Percentiles rank a stretch among this genome's conserved stretches.
These are phyloP conservation scores for Globisporangium paroecandrum DNA, from an alignment of 352 stramenopile genomes.

Conservation along the genomic window DNA sequence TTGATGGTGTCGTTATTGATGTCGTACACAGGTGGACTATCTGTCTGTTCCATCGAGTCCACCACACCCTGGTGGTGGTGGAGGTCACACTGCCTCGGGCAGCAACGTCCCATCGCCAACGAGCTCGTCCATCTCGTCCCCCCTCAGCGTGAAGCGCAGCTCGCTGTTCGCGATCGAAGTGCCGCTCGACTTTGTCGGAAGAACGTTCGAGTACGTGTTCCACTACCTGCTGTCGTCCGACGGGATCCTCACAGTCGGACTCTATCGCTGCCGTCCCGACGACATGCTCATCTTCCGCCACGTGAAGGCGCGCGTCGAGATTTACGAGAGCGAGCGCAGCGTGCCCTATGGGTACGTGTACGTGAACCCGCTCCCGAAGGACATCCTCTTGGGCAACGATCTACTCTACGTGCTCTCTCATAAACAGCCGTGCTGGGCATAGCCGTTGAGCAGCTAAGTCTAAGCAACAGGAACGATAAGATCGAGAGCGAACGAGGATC, in stretches of 20 bases:
- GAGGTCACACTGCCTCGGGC: background rate
- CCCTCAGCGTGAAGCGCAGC: constrained; percentile 45
- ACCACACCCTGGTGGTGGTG: constrained; percentile 6
- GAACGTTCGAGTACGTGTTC: constrained; percentile 80
- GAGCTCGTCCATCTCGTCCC: constrained; percentile 30
- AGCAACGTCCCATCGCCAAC: constrained; percentile 27
- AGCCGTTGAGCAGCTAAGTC: background rate
- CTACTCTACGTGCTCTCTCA: constrained; percentile 81
- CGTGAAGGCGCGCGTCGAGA: constrained; percentile 39
- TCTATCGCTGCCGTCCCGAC: constrained; percentile 76
- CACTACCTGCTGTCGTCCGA: constrained; percentile 80
- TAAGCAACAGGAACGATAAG: background rate
- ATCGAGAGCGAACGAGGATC: background rate
- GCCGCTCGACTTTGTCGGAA: constrained; percentile 77
- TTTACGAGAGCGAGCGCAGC: constrained; percentile 58
- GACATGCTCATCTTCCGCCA: constrained; percentile 22
- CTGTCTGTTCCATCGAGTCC: constrained; percentile 24
- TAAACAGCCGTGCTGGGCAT: constrained; percentile 73
- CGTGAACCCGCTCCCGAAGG: constrained; percentile 73
- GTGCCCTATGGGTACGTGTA: constrained; percentile 83
- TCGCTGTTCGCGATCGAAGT: constrained; percentile 80
- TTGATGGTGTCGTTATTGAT: constrained; percentile 4
- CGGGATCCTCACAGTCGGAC: constrained; percentile 68
- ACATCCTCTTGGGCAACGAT: constrained; percentile 77
- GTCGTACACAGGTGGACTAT: constrained; percentile 28